phyloP scores from a whole-genome alignment of 2,329 filamentous ascomycete species.

The Diaporthe amygdali region DNA sequence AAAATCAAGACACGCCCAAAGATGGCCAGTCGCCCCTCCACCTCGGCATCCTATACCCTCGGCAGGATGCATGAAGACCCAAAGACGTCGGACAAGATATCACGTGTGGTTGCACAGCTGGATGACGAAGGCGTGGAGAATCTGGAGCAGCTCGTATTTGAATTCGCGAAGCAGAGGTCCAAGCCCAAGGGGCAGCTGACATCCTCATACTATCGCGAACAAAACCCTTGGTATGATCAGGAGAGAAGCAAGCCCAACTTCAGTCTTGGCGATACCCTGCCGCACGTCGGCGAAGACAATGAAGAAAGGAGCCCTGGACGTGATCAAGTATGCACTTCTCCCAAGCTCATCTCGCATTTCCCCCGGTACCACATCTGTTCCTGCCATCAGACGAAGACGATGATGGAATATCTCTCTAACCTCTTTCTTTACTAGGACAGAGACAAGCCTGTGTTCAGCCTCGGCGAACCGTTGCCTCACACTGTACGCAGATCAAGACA shows the following conservation, averaged over 20 bases:
- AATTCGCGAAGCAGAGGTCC: slow-evolving; percentile 6
- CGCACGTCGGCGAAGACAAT: slow-evolving; percentile 20
- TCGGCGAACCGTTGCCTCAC: slow-evolving; percentile 32
- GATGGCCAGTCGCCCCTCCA: background rate
- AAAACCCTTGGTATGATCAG: slow-evolving; percentile 33
- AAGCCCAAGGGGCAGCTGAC: slow-evolving; percentile 13
- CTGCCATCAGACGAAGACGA: too few relatives aligned
- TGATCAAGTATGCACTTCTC: background rate
- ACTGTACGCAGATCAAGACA: slow-evolving; percentile 16
- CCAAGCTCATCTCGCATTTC: background rate
- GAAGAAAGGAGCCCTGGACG: background rate
- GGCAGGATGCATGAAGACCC: slow-evolving; percentile 8
- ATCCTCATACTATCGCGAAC: slow-evolving; percentile 27
- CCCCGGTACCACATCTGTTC: background rate
- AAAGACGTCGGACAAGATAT: slow-evolving; percentile 3
- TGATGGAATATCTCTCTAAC: background rate
- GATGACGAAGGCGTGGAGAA: slow-evolving; percentile 14
- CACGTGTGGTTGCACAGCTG: slow-evolving; percentile 15
- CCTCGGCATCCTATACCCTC: slow-evolving; percentile 10
- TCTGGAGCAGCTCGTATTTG: slow-evolving; percentile 4
- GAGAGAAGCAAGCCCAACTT: slow-evolving; percentile 31
- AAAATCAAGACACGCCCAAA: background rate
- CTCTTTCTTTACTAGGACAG: background rate
- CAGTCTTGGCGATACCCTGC: slow-evolving; percentile 31
- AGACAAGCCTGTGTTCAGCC: slow-evolving; percentile 31